Base-by-base conservation (phyloP, 2,329 filamentous ascomycete species). In the Endoconidiophora polonica region DNA sequence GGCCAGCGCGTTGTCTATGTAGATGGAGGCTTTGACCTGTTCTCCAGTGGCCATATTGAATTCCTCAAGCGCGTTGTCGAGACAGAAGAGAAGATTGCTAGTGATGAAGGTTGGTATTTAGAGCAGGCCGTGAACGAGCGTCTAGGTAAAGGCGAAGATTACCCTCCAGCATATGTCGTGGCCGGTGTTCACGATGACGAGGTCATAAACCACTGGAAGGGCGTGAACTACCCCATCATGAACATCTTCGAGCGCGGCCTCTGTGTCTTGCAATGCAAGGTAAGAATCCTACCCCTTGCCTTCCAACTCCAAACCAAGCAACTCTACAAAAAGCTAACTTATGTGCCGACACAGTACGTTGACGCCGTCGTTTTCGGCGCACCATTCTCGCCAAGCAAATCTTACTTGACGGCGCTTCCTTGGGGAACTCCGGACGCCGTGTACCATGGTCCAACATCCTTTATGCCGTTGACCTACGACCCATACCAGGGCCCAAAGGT, bases 211-310 rank as follows among this genome's bases (percentile, higher is more conserved):
- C 72, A 82, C 59, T 93, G 87, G 83, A 96, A 96, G 67, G 90
- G 91, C 36, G 74, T 95, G 59, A 98, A 98, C 68, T 98, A 95
- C 62, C 91, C 91, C 23, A 96, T 98, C 67, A 98, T 98, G 91
- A 98, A 96, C 69, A 88, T 94, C 52, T 94, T 90, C 59, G 91
- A 98, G 70, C 82, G 91, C 40, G 88, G 88, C 1, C 77, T 98
- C 20, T 98, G 91, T 62, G 90, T 96, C 26, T 69, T 96, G 55
- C 91, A 98, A 61, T 98, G 91, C 71, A 33, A 33, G 29, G 29
- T 33, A 33, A 5, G 29, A 10, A 33, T 9, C 29, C 9, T 33
- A 33, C 2, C 29, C 6, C 7, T 7, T 33, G 12, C 7, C 12
- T 33, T 18, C 12, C 29, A 12, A 33, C 29, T 33, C 9, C 29